These are phyloP conservation scores for Trichosporon ovoides DNA, from an alignment of 1,284 basidiomycete genomes.

Conservation along the genomic window DNA sequence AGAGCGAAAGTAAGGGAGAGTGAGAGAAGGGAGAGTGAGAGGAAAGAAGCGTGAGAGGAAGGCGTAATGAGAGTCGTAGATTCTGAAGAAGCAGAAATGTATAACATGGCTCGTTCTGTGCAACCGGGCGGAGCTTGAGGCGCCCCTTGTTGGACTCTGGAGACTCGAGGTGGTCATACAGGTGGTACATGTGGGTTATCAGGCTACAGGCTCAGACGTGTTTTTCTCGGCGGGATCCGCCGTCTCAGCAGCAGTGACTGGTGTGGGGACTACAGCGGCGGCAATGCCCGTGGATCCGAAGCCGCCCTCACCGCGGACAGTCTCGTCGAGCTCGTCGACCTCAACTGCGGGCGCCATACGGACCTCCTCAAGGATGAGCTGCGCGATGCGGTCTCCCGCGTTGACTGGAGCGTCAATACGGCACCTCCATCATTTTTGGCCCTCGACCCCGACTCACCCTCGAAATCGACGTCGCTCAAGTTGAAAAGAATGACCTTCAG, in stretches of 20 bases:
- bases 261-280: slow-evolving; percentile 5
- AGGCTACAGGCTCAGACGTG: no score
- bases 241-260: no score
- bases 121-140: no score
- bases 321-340: slow-evolving; percentile 79
- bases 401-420: slow-evolving; percentile 57
- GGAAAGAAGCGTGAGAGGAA: background rate
- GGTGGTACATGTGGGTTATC: no score
- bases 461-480: slow-evolving; percentile 79
- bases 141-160: no score
- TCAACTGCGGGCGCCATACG: slow-evolving; percentile 79
- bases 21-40: no score
- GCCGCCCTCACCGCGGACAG: slow-evolving; percentile 74
- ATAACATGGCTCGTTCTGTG: no score
- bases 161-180: background rate
- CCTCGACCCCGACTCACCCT: slow-evolving; percentile 55
- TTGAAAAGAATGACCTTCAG: slow-evolving; percentile 95
- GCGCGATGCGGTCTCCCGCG: slow-evolving; percentile 89
- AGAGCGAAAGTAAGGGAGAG: background rate
- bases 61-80: no score
- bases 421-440: background rate
- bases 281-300: slow-evolving; percentile 89
- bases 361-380: slow-evolving; percentile 89
- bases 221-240: no score
- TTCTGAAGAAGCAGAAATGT: background rate